phyloP scores from a whole-genome alignment of 1,284 basidiomycete species.

The Laetiporus sulphureus region DNA sequence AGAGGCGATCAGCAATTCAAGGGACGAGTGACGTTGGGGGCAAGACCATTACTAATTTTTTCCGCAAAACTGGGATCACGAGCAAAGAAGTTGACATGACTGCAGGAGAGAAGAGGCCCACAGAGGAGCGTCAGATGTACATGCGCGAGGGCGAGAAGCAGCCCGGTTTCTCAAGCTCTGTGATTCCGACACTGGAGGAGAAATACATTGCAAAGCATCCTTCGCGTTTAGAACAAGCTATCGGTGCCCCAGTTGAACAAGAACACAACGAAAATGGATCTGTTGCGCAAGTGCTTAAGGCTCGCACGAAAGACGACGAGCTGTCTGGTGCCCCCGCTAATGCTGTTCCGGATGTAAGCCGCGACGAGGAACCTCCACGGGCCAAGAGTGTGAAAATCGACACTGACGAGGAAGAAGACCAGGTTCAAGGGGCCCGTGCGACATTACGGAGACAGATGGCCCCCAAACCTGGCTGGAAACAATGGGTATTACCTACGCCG shows the following conservation, averaged over 20 bases:
- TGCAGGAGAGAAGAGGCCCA: constrained; percentile 34
- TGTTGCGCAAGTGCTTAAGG: constrained; percentile 26
- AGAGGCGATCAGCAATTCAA: constrained; percentile 35
- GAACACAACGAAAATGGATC: constrained; percentile 8
- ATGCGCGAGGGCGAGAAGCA: constrained; percentile 45
- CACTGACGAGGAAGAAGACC: constrained; percentile 44
- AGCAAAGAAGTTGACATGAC: constrained; percentile 29
- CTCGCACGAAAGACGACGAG: constrained; percentile 33
- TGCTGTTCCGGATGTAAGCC: constrained; percentile 34
- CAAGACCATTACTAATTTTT: constrained; percentile 29
- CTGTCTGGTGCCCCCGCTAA: constrained; percentile 50
- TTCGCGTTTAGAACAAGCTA: constrained; percentile 22
- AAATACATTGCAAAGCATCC: constrained; percentile 44
- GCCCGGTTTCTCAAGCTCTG: constrained; percentile 55
- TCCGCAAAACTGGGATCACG: constrained; percentile 40
- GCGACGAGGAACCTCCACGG: constrained; percentile 41
- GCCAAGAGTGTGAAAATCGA: constrained; percentile 38
- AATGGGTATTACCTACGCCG: constrained; percentile 57
- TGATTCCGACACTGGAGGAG: constrained; percentile 72
- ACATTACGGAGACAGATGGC: constrained; percentile 49
- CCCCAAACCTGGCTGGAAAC: constrained; percentile 45
- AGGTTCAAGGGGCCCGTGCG: constrained; percentile 41
- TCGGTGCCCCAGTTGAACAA: constrained; percentile 31
- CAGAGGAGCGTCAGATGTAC: constrained; percentile 49
- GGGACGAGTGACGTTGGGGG: constrained; percentile 34